Evolutionary conservation across 2,329 filamentous ascomycete species (phyloP).

Genomic region (Gyromitra esculenta): DNA sequence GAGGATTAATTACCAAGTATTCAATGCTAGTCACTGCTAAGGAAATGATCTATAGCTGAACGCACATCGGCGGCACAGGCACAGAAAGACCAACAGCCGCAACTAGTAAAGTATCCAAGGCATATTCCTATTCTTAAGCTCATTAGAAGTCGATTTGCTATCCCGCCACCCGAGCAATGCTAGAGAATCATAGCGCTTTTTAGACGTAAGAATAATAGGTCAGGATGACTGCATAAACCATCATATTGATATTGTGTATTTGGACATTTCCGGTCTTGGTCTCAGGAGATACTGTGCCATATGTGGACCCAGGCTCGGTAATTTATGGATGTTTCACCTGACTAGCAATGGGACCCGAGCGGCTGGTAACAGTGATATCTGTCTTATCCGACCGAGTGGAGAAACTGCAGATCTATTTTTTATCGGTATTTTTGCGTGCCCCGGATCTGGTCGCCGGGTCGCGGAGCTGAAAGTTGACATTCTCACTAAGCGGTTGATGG

Average conservation of each 20-base stretch:
- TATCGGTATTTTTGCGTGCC: not conserved
- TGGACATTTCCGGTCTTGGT: not conserved
- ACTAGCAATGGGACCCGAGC: slow-evolving; percentile 27
- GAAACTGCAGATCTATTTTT: slow-evolving; percentile 30
- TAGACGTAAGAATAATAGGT: not conserved
- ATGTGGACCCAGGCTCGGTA: not conserved
- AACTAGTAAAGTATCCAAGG: not conserved
- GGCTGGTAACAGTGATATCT: slow-evolving; percentile 29
- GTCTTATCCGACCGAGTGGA: slow-evolving; percentile 31
- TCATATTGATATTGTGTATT: not conserved
- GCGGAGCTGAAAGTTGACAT: not conserved
- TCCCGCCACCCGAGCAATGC: not conserved
- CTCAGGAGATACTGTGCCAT: not conserved
- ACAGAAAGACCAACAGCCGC: not conserved
- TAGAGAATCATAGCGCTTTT: not conserved
- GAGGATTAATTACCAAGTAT: not conserved
- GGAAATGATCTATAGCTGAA: not conserved
- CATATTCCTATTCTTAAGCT: not conserved
- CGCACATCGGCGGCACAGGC: not conserved
- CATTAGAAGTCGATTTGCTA: not conserved
- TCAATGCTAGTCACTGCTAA: not conserved
- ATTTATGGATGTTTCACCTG: slow-evolving; percentile 23
- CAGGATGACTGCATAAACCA: not conserved
- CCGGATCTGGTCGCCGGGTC: not conserved
- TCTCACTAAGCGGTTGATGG: not conserved